Base-by-base conservation (phyloP, 2,329 filamentous ascomycete species). In the Pseudogymnoascus sp. region DNA sequence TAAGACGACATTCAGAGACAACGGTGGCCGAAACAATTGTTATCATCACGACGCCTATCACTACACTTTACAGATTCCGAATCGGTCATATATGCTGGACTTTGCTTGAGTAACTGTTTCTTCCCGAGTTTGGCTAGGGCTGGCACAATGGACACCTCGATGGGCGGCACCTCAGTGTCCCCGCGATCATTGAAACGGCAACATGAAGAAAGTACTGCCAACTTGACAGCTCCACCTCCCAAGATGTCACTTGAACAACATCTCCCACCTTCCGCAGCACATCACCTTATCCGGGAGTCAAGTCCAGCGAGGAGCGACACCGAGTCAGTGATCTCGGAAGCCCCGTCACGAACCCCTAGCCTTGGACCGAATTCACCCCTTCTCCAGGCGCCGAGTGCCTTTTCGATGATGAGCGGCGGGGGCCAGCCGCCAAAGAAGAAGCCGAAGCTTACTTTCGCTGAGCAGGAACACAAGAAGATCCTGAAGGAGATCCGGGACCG, bases 401-500 rank as follows among this genome's bases (percentile, higher is more conserved):
- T 59, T 23, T 33, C 53, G 10, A 37, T 37, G 33, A 33, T 59
- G 29, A 59, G 10, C 26, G n/a, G 53, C 26, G 13, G n/a, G 2
- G 29, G 23, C 5, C 31, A 61, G 11, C 59, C 59, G 23, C 59
- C 59, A 13, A 61, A 42, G 59, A 61, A 46, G 59, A 37, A 42
- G 23, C 17, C 17, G 23, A 61, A 61, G 35, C 38, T 62, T 33
- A 59, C 64, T 2, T 62, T 56, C 11, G 59, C 63, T 5, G 61
- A 62, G 19, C 37, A 64, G 40, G 53, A 61, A 46, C 37, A 63
- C 35, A 82, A 82, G 65, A 69, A 73, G 35, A 69, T 71, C 3
- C 67, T 70, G 60, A 70, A 71, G 13, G 65, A 68, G 31, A 42
- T 61, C 23, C 15, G 59, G 15, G 38, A 33, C 59, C 64, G 61